A percentile compares a stretch with the other conserved stretches of the same genome.
These are phyloP conservation scores for Salvia miltiorrhiza DNA, from an alignment of 257 asterid genomes.

Conservation along the genomic window DNA sequence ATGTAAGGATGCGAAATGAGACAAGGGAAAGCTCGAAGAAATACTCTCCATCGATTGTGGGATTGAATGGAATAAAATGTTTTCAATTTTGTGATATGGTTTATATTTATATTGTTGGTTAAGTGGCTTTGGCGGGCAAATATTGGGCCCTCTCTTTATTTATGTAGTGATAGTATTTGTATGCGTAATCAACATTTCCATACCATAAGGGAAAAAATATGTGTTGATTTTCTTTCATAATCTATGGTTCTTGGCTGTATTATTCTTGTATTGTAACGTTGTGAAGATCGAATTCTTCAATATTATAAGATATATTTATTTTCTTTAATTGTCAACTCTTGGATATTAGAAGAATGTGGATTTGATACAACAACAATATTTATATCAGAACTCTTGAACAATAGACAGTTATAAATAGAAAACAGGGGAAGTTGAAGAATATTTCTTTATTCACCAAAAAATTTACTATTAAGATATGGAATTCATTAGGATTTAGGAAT, in stretches of 20 bases:
- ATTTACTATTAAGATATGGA: no score
- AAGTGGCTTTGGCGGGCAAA: conserved; percentile 15
- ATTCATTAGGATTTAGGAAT: no score
- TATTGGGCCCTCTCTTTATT: conserved; percentile 25
- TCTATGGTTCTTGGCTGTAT: not conserved
- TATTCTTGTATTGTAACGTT: not conserved
- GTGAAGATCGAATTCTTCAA: not conserved
- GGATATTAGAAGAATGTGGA: no score
- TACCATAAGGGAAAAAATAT: not conserved
- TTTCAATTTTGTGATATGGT: conserved; percentile 27
- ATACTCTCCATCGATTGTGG: conserved; percentile 7
- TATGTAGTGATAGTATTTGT: conserved; percentile 5
- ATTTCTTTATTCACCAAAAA: no score
- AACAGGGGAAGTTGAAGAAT: no score
- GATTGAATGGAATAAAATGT: conserved; percentile 23
- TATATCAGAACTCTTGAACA: no score
- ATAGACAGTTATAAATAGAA: no score
- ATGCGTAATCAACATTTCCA: conserved; percentile 17
- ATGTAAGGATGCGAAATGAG: conserved; percentile 37
- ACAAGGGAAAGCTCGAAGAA: conserved; percentile 28
- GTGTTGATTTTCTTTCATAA: not conserved
- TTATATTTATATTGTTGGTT: conserved; percentile 21
- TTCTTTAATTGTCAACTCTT: no score
- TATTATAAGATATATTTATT: no score
- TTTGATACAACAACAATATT: no score